Conservation (phyloP, 441 rosid genomes). For the Syzygium malaccense region DNA sequence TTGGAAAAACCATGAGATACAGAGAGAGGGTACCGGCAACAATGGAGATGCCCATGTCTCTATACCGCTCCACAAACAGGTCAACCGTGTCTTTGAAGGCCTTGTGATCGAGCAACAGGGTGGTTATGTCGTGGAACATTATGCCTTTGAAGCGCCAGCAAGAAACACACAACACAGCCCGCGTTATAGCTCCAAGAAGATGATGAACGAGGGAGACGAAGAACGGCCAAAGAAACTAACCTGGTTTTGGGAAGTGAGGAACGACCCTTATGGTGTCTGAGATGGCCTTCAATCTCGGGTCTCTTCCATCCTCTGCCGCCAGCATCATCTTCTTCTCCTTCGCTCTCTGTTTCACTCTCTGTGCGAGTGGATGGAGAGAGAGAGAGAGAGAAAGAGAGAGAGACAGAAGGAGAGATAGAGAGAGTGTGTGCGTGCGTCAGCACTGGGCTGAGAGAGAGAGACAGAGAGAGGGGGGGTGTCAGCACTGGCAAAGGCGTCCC, state of each 20-base stretch:
- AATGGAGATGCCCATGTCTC: slow-evolving; percentile 7
- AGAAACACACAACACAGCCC: not conserved
- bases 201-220: not conserved
- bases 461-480: not conserved
- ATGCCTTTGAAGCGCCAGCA: not conserved
- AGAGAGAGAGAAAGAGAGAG: not conserved
- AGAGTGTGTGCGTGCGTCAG: not conserved
- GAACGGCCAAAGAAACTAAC: not conserved
- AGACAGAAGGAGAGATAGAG: not conserved
- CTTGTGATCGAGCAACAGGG: slow-evolving; percentile 5
- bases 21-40: slow-evolving; percentile 4
- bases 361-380: not conserved
- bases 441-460: not conserved
- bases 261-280: slow-evolving; percentile 8
- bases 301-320: slow-evolving; percentile 8
- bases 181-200: not conserved
- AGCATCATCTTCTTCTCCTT: not conserved
- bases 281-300: slow-evolving; percentile 9
- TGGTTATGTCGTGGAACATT: slow-evolving; percentile 14
- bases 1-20: not conserved
- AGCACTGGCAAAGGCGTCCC: not conserved
- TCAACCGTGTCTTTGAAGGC: slow-evolving; percentile 10
- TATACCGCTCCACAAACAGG: slow-evolving; percentile 11
- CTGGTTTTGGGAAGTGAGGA: slow-evolving; percentile 11
- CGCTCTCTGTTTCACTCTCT: not conserved